Percentiles rank a stretch among this genome's conserved stretches.
phyloP scores from a whole-genome alignment of 257 asterid species.

The Haberlea rhodopensis region DNA sequence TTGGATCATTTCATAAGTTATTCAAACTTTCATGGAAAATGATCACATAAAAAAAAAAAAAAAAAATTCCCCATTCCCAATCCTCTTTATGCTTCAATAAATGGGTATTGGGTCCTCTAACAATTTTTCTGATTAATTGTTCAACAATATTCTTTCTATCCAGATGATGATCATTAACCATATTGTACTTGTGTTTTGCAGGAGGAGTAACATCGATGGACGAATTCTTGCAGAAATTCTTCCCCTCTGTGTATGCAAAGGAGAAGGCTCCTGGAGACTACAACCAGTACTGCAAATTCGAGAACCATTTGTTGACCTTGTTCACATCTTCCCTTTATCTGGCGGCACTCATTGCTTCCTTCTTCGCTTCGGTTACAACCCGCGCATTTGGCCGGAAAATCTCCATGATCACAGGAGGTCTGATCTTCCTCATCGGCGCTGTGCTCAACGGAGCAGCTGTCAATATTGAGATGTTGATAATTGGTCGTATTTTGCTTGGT shows the following conservation, averaged over 20 bases:
- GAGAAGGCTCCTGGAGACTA: constrained; percentile 5
- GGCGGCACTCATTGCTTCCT: constrained; percentile 58
- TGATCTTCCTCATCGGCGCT: constrained; percentile 45
- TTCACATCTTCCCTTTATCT: constrained; percentile 67
- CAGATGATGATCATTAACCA: no score
- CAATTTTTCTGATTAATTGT: no score
- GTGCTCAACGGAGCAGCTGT: constrained; percentile 45
- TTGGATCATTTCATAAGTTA: no score
- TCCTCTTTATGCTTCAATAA: no score
- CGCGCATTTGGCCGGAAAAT: constrained; percentile 42
- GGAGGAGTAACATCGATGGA: constrained; percentile 77
- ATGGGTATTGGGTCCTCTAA: no score
- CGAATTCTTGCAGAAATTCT: constrained; percentile 52
- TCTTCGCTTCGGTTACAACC: constrained; percentile 52
- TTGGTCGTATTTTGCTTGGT: constrained; percentile 59
- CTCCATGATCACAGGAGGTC: constrained; percentile 50
- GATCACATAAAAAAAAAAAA: no score
- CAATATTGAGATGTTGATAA: constrained; percentile 49
- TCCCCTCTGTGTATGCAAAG: constrained; percentile 44
- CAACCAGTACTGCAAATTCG: constrained; percentile 54
- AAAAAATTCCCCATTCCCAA: no score
- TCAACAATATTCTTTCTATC: no score
- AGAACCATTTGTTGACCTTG: constrained; percentile 44
- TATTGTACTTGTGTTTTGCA: constrained; percentile 14
- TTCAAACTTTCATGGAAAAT: no score